Evolutionary conservation across 129 eudicot species (phyloP).

Genomic region (Flaveria sonorensis): DNA sequence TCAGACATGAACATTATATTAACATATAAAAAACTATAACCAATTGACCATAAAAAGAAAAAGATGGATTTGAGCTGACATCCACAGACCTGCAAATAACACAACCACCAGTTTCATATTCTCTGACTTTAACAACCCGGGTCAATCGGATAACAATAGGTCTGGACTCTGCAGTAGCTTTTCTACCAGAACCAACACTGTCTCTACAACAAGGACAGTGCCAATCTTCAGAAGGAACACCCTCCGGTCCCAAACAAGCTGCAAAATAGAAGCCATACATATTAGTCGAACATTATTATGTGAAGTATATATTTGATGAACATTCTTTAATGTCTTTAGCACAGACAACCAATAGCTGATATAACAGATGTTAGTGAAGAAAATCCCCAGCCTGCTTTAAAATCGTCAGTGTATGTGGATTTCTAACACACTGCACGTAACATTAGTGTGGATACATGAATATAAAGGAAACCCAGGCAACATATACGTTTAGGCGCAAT

Average conservation of each 20-base stretch:
- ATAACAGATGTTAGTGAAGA: background rate
- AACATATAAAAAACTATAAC: background rate
- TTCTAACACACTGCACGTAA: slow-evolving; percentile 13
- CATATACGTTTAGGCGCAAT: slow-evolving; percentile 13
- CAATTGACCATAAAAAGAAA: background rate
- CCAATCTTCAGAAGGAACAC: slow-evolving; percentile 66
- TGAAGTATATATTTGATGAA: background rate
- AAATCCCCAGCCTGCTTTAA: background rate
- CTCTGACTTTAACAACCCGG: slow-evolving; percentile 80
- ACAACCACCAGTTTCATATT: slow-evolving; percentile 83
- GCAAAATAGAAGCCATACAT: slow-evolving; percentile 38
- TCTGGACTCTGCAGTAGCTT: slow-evolving; percentile 55
- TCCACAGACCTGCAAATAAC: slow-evolving; percentile 85
- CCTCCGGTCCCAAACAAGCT: slow-evolving; percentile 76
- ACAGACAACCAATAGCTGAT: background rate
- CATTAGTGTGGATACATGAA: slow-evolving; percentile 9
- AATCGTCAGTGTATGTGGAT: background rate
- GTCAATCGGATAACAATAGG: slow-evolving; percentile 70
- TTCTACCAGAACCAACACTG: slow-evolving; percentile 52
- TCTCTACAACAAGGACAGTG: slow-evolving; percentile 70
- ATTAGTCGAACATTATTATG: slow-evolving; percentile 17
- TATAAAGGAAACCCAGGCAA: background rate
- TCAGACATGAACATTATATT: background rate
- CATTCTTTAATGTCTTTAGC: slow-evolving; percentile 1
- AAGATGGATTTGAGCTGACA: background rate